Percentiles rank a stretch among this genome's conserved stretches.
Evolutionary conservation across 257 asterid genomes (phyloP).

Genomic region (Solanum okadae): DNA sequence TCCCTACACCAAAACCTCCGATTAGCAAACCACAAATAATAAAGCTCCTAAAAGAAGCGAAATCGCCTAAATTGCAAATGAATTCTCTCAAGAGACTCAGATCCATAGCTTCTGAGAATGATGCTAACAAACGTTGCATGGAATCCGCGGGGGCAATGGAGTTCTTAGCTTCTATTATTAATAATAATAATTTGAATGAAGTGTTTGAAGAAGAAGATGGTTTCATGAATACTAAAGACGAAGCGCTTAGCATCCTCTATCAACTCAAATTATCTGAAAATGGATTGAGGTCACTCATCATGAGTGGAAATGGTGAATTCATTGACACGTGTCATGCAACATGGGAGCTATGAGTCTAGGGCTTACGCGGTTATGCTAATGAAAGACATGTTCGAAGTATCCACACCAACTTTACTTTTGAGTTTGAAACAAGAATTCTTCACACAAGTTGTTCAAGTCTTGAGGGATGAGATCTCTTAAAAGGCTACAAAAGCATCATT

Average conservation of each 20-base stretch:
- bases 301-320: conserved; percentile 9
- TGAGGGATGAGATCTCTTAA: conserved; percentile 38
- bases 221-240: conserved; percentile 22
- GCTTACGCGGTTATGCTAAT: conserved; percentile 44
- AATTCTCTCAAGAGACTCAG: conserved; percentile 34
- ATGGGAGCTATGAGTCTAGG: conserved; percentile 54
- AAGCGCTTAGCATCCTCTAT: conserved; percentile 47
- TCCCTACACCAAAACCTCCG: conserved; percentile 75
- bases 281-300: conserved; percentile 22
- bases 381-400: conserved; percentile 17
- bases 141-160: conserved; percentile 49
- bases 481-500: conserved; percentile 43
- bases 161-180: conserved; percentile 39
- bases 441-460: conserved; percentile 23
- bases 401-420: conserved; percentile 24
- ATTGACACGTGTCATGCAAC: conserved; percentile 28
- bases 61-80: conserved; percentile 21
- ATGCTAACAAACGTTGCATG: conserved; percentile 48
- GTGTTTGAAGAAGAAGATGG: neutral
- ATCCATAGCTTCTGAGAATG: conserved; percentile 53
- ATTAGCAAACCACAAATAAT: conserved; percentile 37
- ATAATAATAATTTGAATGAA: neutral
- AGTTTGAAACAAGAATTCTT: conserved; percentile 25
- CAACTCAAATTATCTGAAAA: conserved; percentile 44
- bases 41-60: conserved; percentile 40